These are phyloP conservation scores for Mucor plumbeus DNA, from an alignment of 371 early-diverging fungal species.

Conservation along the genomic window DNA sequence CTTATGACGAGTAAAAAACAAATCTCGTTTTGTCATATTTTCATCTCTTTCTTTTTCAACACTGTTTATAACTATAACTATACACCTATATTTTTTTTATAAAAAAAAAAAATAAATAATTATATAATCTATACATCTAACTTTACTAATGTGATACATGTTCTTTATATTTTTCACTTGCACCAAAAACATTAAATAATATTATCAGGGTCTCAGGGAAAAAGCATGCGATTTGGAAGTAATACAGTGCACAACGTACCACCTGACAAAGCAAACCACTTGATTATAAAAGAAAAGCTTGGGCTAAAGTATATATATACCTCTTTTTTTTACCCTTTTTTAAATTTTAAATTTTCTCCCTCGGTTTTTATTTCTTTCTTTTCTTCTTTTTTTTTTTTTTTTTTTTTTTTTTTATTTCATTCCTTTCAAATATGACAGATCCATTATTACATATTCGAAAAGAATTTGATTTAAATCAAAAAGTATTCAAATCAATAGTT, in stretches of 20 bases:
- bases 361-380: slow-evolving; percentile 6
- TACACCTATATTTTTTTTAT: not conserved
- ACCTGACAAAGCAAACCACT: slow-evolving; percentile 23
- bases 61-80: not conserved
- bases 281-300: not conserved
- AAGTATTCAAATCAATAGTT: slow-evolving; percentile 49
- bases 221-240: slow-evolving; percentile 20
- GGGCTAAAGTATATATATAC: not conserved
- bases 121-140: slow-evolving; percentile 3
- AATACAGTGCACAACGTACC: slow-evolving; percentile 19
- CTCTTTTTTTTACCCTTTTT: not conserved
- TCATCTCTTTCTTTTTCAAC: not conserved
- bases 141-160: not conserved
- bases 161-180: slow-evolving; percentile 5
- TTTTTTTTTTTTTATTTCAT: not conserved
- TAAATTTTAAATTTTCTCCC: not conserved
- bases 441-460: slow-evolving; percentile 11
- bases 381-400: not conserved
- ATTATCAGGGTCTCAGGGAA: slow-evolving; percentile 32
- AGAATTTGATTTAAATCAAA: slow-evolving; percentile 32
- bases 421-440: slow-evolving; percentile 15
- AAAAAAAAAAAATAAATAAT: slow-evolving; percentile 2
- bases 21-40: not conserved
- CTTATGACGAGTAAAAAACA: slow-evolving; percentile 27
- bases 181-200: slow-evolving; percentile 14